phyloP scores from a whole-genome alignment of 495 filamentous ascomycete genomes.

The Podospora fimiseda region DNA sequence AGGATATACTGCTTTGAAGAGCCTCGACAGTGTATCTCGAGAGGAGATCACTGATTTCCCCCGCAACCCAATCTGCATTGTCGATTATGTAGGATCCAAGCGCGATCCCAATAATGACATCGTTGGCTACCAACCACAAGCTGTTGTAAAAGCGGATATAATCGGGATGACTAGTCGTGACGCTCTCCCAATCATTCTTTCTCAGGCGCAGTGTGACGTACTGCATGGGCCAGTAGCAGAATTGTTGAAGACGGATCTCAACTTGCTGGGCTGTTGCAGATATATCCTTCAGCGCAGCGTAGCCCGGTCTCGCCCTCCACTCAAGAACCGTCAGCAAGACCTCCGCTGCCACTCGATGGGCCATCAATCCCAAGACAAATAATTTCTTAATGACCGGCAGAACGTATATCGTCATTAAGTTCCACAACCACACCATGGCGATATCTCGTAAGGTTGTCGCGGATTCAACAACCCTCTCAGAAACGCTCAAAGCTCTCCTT shows the following conservation, averaged over 20 bases:
- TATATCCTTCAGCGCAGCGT: conserved; percentile 86
- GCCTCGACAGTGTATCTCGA: conserved; percentile 82
- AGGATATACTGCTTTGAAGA: conserved; percentile 80
- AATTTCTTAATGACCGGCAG: conserved; percentile 67
- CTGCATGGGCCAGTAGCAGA: conserved; percentile 98
- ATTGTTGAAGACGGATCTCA: conserved; percentile 95
- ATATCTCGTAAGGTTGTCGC: conserved; percentile 78
- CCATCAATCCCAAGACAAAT: conserved; percentile 71
- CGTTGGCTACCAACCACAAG: conserved; percentile 96
- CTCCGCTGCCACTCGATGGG: conserved; percentile 78
- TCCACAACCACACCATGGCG: conserved; percentile 58
- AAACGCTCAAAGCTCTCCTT: conserved; percentile 83
- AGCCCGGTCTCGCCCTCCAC: conserved; percentile 75
- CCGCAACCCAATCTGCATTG: conserved; percentile 78
- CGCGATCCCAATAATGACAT: conserved; percentile 97
- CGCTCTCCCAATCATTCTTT: conserved; percentile 90
- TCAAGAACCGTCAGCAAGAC: conserved; percentile 73
- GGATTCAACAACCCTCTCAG: conserved; percentile 90
- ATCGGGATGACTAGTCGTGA: conserved; percentile 91
- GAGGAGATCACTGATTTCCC: conserved; percentile 71
- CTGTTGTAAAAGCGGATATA: conserved; percentile 99
- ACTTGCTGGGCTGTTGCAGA: conserved; percentile 98
- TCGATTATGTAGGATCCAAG: conserved; percentile 96
- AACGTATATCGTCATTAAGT: conserved; percentile 67
- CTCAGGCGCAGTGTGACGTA: conserved; percentile 83